Base-by-base conservation (phyloP, 176 grass and related monocot genomes). In the Melocanna baccifera region DNA sequence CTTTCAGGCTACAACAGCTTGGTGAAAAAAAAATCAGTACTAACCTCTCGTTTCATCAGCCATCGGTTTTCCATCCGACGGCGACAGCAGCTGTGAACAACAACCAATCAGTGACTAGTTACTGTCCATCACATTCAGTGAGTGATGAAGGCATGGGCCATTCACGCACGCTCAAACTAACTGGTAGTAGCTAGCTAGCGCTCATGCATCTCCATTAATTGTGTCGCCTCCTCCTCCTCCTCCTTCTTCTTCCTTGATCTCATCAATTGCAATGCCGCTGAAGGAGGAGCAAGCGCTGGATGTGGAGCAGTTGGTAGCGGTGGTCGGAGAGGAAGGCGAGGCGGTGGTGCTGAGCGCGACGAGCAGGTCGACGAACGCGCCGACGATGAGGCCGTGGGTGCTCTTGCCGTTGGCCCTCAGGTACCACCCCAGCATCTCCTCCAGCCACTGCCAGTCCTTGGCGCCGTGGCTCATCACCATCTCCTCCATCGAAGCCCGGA, bases 351-450 rank as follows among this genome's bases (percentile, higher is more conserved):
- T 57, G 30, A 91, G 62, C 8, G 77, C 41, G 43, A 89, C 32
- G 13, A 97, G 90, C 88, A 97, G 78, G 77, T 97, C 94, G 72
- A 94, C 68, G 45, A 97, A 97, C 37, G 94, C 94, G 5, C 51
- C 88, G 4, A 92, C 45, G 30, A 97, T 94, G 67, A 92, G 45
- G 30, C 81, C 86, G 55, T 97, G 94, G 62, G 71, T 92, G 69
- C 20, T 87, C 81, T 87, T 81, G 46, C 50, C 81, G 67, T 97
- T 97, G 45, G 90, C 88, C 56, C 62, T 69, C n/a, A 97, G 65
- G 70, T 97, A 97, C 94, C 94, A 97, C 3, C 77, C 68, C 68
- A 97, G 80, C 94, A 97, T 94, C 78, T 92, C 90, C 87, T 97
- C 85, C 67, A 97, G 83, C 94, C 94, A 92, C 69, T 39, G 41